Conservation (phyloP, 179 eudicot genomes). For the Heliamphora pulchella region DNA sequence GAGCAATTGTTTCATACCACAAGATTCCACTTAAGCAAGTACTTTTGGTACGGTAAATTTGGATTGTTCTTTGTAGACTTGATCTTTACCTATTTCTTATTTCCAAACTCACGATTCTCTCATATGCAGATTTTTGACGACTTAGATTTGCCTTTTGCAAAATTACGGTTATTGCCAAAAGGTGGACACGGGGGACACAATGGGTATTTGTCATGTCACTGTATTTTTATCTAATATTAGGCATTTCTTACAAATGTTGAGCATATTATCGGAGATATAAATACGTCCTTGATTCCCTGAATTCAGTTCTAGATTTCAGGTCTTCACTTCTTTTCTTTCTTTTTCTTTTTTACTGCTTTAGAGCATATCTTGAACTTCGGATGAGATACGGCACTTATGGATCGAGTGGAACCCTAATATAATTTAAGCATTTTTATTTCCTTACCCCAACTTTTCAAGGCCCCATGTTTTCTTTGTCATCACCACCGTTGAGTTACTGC, state of each 20-base stretch:
- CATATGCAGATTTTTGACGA: conserved; percentile 73
- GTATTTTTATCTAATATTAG: neutral
- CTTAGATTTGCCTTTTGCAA: conserved; percentile 85
- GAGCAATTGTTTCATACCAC: conserved; percentile 78
- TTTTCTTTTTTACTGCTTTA: neutral
- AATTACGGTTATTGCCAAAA: conserved; percentile 78
- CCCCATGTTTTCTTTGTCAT: neutral
- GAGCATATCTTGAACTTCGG: neutral
- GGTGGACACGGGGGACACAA: conserved; percentile 99
- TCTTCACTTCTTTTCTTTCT: neutral
- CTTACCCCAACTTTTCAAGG: neutral
- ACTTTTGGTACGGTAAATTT: conserved; percentile 55
- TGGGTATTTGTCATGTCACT: conserved; percentile 44
- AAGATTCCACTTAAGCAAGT: conserved; percentile 94
- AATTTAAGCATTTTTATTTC: neutral
- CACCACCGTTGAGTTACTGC: neutral
- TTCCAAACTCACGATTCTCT: conserved; percentile 13
- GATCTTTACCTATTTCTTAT: neutral
- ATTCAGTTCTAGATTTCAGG: neutral
- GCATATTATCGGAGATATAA: neutral
- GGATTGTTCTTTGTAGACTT: conserved; percentile 11
- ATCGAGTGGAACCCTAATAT: neutral
- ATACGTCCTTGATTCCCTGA: neutral
- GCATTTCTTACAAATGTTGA: conserved; percentile 7
- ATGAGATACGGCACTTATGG: neutral